A percentile compares a stretch with the other conserved stretches of the same genome.
Evolutionary conservation across 163 green algal genomes (phyloP).

Genomic region (Prototheca cutis): DNA sequence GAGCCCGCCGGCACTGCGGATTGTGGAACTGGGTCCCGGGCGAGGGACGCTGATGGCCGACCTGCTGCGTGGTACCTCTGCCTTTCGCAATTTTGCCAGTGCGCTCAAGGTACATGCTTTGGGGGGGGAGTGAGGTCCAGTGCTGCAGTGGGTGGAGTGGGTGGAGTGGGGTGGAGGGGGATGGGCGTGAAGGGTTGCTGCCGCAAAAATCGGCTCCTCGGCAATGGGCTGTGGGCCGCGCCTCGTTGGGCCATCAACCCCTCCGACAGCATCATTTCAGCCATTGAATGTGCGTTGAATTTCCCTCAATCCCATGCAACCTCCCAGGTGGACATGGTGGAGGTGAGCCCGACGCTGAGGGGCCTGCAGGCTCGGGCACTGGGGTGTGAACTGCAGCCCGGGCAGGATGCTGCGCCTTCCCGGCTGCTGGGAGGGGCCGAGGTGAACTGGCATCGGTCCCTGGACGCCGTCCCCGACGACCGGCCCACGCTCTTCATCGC

Average conservation of each 20-base stretch:
- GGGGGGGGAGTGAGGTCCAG: too few relatives aligned
- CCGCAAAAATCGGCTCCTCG: too few relatives aligned
- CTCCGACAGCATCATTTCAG: too few relatives aligned
- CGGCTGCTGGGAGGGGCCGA: conserved; percentile 2
- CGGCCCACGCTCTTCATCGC: conserved; percentile 66
- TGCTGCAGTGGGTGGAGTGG: too few relatives aligned
- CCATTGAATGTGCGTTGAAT: too few relatives aligned
- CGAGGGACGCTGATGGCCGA: conserved; percentile 93
- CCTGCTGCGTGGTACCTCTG: conserved; percentile 66
- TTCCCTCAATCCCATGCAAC: too few relatives aligned
- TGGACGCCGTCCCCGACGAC: conserved; percentile 41
- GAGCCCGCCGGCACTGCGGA: conserved; percentile 41
- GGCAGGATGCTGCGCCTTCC: background rate
- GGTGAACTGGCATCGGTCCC: conserved; percentile 55
- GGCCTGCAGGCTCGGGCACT: conserved; percentile 7
- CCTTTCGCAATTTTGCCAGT: conserved; percentile 42
- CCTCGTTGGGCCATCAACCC: too few relatives aligned
- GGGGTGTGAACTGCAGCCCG: conserved; percentile 1
- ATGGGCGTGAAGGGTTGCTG: too few relatives aligned
- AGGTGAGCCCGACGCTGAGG: conserved; percentile 56
- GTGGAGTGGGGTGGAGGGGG: too few relatives aligned
- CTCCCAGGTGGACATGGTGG: conserved; percentile 81
- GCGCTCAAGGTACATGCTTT: background rate
- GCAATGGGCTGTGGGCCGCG: too few relatives aligned
- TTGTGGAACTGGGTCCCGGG: conserved; percentile 93